Base-by-base conservation (phyloP, 1,139 yeast genomes). In the Petasospora fabianii region DNA sequence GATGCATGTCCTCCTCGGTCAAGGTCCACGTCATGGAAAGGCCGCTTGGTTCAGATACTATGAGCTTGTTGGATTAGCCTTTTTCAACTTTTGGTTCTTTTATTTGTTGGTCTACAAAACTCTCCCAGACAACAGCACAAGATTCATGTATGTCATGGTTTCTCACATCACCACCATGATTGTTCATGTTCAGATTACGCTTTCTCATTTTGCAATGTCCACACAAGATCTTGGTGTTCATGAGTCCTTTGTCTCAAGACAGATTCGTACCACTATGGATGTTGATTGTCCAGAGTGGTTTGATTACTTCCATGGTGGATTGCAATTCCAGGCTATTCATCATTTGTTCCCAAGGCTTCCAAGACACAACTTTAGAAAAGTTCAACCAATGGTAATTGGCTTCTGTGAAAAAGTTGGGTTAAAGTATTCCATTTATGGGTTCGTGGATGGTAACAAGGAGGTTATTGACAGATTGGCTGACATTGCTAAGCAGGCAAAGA, bases 221-320 rank as follows among this genome's bases (percentile, higher is more conserved):
- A 87, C 96, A 0, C 71, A 92, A 5, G 95, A 86, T 54, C 65
- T 87, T 27, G 96, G 96, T 0, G 74, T 77, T 7, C 75, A 82
- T 36, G 97, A 87, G 59, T 72, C 86, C n/a, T 88, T 87, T 58
- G 77, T 83, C 0, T 81, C 83, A 49, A 74, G 92, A 51, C 96
- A 87, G 60, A 57, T 87, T 14, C 71, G 97, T 53, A 87, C 97
- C 1, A 87, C 96, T 5, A 88, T 87, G 96, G 97, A 87, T 58
- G 96, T 87, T 14, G 94, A 84, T 54, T 87, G 97, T 64, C 96
- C 97, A 2, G 80, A 77, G 47, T 87, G 96, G 96, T 68, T 87
- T 36, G 97, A 87, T 60, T 87, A 79, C 55, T 70, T 87, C 53
- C 97, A 87, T 55, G 97, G 96, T 6, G 97, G 97, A 0, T 72